Base-by-base conservation (phyloP, 2,329 filamentous ascomycete species). In the Fusarium piperis region DNA sequence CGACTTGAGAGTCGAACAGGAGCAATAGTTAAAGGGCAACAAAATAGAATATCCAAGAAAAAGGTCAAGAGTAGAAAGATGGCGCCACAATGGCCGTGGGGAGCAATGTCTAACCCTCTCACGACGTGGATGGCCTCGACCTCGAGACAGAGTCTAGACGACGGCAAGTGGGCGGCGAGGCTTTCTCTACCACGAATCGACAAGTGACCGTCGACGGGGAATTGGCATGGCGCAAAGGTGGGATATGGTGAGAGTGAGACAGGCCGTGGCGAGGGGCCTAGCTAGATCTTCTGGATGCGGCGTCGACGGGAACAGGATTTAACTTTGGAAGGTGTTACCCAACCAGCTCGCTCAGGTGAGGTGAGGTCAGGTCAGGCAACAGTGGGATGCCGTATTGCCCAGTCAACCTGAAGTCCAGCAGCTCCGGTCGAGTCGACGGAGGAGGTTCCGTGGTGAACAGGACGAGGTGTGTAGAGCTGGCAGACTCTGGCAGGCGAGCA, bases 181-280 rank as follows among this genome's bases (percentile, higher is more conserved):
- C 48, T 73, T 71, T 64, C 60, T 68, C 44, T 67, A 71, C 67
- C 57, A 55, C 41, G 52, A 68, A 72, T 68, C 70, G 70, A 71
- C 70, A 71, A 71, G 64, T 68, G 64, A 72, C 68, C 41, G 41
- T 20, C 55, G 61, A 65, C 62, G 53, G 39, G 57, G 60, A 64
- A 75, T 67, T 61, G 62, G 73, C 74, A 76, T 76, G 67, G 74
- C 70, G 72, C 68, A 63, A 60, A 70, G 64, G 58, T 51, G 48
- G 44, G 39, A 72, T 60, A 60, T 73, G 65, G 52, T 58, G 67
- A 62, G 59, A 70, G 56, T 72, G 55, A 68, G 65, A 44, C 61
- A 68, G 65, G 38, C 28, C 62, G 71, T 64, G 59, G 70, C 67
- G 61, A 71, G 56, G 41, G 63, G 62, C 48, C 67, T 74, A 70